Evolutionary conservation across 139 green algal genomes (phyloP), one percentile per base, ranked within the genome.

Genomic region (Haematococcus sp.): DNA sequence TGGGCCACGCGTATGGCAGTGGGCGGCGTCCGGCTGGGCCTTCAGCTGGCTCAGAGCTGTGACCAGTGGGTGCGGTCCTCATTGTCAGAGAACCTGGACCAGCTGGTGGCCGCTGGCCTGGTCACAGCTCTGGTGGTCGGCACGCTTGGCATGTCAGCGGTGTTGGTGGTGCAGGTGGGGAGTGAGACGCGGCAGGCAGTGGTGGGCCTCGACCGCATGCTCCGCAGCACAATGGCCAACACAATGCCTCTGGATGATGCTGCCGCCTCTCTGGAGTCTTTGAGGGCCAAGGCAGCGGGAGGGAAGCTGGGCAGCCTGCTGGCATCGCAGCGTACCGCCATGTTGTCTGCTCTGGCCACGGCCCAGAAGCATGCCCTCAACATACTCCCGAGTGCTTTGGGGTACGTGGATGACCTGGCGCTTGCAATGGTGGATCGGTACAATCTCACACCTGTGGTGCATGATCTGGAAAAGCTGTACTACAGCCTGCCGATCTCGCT

Each of bases 401-500:
- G 17, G 25, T n/a, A 65, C 34, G 58, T 30, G 28, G 58, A 65
- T 11, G 28, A 28, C 58, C 28, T 65, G 58, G 58, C 58, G n/a
- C 3, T 19, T 16, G 2, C 4, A 65, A 11, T 65, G 28, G 25
- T 65, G 25, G 58, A 65, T 3, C 23, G 58, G n/a, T 65, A 65
- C 58, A 65, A 65, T 30, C 25, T 65, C 11, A 65, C 58, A 4
- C 28, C 23, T 19, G 25, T 65, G 3, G 11, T 65, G 23, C 58
- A 11, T 40, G 58, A 65, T n/a, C 28, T 65, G 58, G 23, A 33
- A 30, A 65, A 65, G 34, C 23, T 65, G 23, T 65, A 65, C 58
- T 65, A 35, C 58, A 40, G n/a, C 3, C n/a, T 65, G 25, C 58
- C 58, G 22, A 34, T 65, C 23, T 40, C 58, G n/a, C 23, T 65